Evolutionary conservation across 1,284 basidiomycete species (phyloP), one percentile per base, ranked within the genome.

Genomic region (Moesziomyces sp.): DNA sequence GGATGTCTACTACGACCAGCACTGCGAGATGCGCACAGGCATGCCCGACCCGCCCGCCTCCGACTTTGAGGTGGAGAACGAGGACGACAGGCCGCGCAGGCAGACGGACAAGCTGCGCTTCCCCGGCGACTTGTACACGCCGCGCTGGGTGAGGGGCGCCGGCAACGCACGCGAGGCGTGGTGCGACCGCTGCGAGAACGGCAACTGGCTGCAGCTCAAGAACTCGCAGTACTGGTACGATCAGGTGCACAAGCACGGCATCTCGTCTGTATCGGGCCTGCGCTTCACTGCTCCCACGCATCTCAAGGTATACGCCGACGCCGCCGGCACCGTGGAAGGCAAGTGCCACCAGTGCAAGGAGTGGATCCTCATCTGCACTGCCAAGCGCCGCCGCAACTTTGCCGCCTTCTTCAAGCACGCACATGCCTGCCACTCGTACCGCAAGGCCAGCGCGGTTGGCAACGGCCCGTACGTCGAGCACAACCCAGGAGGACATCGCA

Each of bases 201-300:
- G 77, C 53, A 72, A 69, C 50, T 79, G 77, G 77, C 45, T 79
- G 26, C 72, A 78, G 55, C 49, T 79, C 21, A 79, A 79, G 54
- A 77, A 73, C 46, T 74, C 66, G 50, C 75, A 77, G 61, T 77
- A 77, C 56, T 76, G 77, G 77, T 79, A 77, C 52, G 77, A 79
- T 52, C 66, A 76, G 38, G 77, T 74, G 21, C 63, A 71, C 65
- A 76, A 72, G 57, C 77, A 79, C 46, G 77, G 77, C 40, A 73
- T 79, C 64, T 69, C 62, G 42, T 67, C 76, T 5, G 65, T 72
- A 13, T 78, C 76, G 3, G 77, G 77, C 13, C 48, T 69, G 16
- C 51, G 72, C n/a, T 79, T 76, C 44, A 69, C 67, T 8, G 70
- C 77, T 11, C 77, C 77, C 6, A 69, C 72, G 23, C 70, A 77